Base-by-base conservation (phyloP, 345 rosid species). In the Bruguiera gymnorhiza region DNA sequence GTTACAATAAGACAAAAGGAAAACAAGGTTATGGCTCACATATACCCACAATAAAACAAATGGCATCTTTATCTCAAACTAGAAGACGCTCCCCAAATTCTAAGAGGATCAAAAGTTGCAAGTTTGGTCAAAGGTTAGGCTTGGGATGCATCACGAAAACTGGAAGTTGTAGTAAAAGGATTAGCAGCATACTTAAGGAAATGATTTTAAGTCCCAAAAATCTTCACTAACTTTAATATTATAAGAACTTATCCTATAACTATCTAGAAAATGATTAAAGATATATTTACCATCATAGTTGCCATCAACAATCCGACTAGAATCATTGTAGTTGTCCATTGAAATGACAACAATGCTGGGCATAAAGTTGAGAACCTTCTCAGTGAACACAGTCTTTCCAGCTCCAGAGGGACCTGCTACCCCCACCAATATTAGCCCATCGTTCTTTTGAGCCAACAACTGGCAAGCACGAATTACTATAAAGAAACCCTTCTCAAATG, bases 401-500 rank as follows among this genome's bases (percentile, higher is more conserved):
- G 99, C 99, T 31, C 99, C 99, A 69, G 97, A 92, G 21, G 99
- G 99, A 69, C 99, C 99, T 27, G 99, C 99, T 57, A 95, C 88
- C 31, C 97, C 99, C 65, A 92, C 97, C 75, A 95, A 81, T 73
- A 87, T 85, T 50, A 95, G 63, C 37, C 99, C 99, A 60, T 90
- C 92, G 71, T 92, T 95, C 83, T 92, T 92, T 76, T 92, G 97
- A 66, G 97, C 86, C 82, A 92, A 61, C 34, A 92, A 75, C 66
- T 95, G 99, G 82, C 97, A 92, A 8, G 99, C 96, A 43, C 99
- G 93, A 67, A 95, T 95, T 18, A 90, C 92, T 24, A 80, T 80
- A 74, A 88, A 95, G 79, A 95, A 95, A 26, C 99, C 99, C 66
- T 95, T 95, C 78, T 95, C 99, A 48, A 89, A 92, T 69, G 97